Evolutionary conservation across 257 asterid species (phyloP).

Genomic region (Ballota nigra): DNA sequence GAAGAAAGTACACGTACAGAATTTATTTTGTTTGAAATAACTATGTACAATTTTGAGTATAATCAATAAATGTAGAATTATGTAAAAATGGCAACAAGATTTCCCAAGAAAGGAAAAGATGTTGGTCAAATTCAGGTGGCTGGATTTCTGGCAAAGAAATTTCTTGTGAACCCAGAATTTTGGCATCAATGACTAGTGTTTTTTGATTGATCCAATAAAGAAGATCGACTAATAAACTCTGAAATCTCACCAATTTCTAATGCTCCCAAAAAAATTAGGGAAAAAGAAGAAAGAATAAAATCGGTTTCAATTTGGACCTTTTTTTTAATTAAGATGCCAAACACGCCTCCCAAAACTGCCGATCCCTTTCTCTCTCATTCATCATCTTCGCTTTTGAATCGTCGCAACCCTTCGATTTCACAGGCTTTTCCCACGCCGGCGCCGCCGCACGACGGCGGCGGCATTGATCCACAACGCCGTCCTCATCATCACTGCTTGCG

Average conservation of each 20-base stretch:
- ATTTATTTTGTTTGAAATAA: constrained; percentile 6
- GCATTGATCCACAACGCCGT: constrained; percentile 58
- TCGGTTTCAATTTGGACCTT: not conserved
- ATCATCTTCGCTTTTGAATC: constrained; percentile 30
- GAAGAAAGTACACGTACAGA: not conserved
- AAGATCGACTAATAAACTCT: not conserved
- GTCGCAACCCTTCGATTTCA: constrained; percentile 28
- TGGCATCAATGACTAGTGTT: not conserved
- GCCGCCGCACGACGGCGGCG: not conserved
- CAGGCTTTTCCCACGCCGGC: constrained; percentile 21
- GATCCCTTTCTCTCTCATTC: constrained; percentile 49
- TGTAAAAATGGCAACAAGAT: not conserved
- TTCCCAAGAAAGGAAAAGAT: not conserved
- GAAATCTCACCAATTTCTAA: not conserved
- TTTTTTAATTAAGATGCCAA: constrained; percentile 41
- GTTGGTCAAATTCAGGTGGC: not conserved
- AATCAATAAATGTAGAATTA: not conserved
- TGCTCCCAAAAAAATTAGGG: not conserved
- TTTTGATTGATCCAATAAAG: not conserved
- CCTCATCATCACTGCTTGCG: constrained; percentile 30
- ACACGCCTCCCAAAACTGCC: constrained; percentile 70
- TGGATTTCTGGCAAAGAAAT: constrained; percentile 2
- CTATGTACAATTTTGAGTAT: constrained; percentile 20
- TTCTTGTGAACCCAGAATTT: not conserved
- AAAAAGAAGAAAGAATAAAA: not conserved